phyloP scores from a whole-genome alignment of 805 yeast species.

The Starmerella geochares region DNA sequence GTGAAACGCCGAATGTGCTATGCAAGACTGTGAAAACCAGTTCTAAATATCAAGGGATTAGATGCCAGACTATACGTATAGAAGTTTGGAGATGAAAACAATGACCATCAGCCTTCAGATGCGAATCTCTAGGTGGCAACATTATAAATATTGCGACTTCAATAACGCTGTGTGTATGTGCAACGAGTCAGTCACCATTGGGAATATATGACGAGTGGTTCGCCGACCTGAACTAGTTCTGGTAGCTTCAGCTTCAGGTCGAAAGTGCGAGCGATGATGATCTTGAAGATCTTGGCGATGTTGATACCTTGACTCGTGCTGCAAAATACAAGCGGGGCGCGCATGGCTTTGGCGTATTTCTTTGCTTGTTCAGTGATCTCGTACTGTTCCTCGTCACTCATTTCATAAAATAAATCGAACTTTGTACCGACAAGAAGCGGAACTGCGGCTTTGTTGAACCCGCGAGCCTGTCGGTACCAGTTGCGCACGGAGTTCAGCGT shows the following conservation, averaged over 20 bases:
- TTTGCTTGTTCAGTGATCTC: slow-evolving; percentile 75
- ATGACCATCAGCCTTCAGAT: too few relatives aligned
- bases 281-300: slow-evolving; percentile 85
- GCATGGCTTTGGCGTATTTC: slow-evolving; percentile 81
- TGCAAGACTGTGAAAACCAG: too few relatives aligned
- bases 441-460: slow-evolving; percentile 80
- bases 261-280: slow-evolving; percentile 80
- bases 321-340: slow-evolving; percentile 70
- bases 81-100: too few relatives aligned
- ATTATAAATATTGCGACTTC: background rate
- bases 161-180: background rate
- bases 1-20: too few relatives aligned
- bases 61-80: background rate
- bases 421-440: slow-evolving; percentile 90
- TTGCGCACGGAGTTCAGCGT: slow-evolving; percentile 82
- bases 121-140: too few relatives aligned
- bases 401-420: slow-evolving; percentile 73
- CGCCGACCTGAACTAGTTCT: slow-evolving; percentile 78
- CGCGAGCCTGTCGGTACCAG: slow-evolving; percentile 89
- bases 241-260: slow-evolving; percentile 74
- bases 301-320: slow-evolving; percentile 88
- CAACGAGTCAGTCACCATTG: slow-evolving; percentile 25
- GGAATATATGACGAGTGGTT: slow-evolving; percentile 69
- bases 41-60: background rate
- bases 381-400: slow-evolving; percentile 69